Evolutionary conservation across 2,329 filamentous ascomycete genomes (phyloP).

Genomic region (Fusarium camptoceras): DNA sequence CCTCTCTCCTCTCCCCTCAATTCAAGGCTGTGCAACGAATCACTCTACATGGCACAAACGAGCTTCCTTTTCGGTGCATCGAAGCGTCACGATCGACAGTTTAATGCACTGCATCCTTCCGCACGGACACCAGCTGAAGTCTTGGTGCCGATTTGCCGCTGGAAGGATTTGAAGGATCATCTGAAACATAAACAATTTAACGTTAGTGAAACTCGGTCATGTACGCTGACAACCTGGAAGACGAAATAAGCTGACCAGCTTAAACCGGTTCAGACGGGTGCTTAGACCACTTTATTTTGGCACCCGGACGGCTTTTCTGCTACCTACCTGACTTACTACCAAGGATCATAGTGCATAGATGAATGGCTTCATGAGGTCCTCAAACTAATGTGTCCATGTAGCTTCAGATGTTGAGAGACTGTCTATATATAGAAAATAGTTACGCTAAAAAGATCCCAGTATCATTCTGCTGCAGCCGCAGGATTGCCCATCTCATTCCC

Average conservation of each 20-base stretch:
- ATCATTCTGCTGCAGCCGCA: no score
- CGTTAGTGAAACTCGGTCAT: not conserved
- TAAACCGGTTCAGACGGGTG: accelerated
- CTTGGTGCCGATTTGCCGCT: not conserved
- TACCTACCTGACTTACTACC: no score
- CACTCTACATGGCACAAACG: not conserved
- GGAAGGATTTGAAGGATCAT: not conserved
- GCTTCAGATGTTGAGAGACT: no score
- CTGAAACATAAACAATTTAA: not conserved
- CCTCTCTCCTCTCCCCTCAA: not conserved
- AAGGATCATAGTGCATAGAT: no score
- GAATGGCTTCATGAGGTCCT: no score
- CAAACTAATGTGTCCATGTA: no score
- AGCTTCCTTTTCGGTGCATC: not conserved
- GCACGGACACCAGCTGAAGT: not conserved
- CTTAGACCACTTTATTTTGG: not conserved
- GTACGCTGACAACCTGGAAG: not conserved
- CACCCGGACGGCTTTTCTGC: no score
- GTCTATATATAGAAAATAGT: no score
- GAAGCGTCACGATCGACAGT: not conserved
- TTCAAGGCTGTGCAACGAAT: not conserved
- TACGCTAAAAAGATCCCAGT: no score
- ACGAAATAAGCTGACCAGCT: not conserved
- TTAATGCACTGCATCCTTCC: not conserved
- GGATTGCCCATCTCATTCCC: not conserved